Percentiles rank a stretch among this genome's conserved stretches.
phyloP scores from a whole-genome alignment of 768 basidiomycete genomes.

The Mrakia hoshinonis region DNA sequence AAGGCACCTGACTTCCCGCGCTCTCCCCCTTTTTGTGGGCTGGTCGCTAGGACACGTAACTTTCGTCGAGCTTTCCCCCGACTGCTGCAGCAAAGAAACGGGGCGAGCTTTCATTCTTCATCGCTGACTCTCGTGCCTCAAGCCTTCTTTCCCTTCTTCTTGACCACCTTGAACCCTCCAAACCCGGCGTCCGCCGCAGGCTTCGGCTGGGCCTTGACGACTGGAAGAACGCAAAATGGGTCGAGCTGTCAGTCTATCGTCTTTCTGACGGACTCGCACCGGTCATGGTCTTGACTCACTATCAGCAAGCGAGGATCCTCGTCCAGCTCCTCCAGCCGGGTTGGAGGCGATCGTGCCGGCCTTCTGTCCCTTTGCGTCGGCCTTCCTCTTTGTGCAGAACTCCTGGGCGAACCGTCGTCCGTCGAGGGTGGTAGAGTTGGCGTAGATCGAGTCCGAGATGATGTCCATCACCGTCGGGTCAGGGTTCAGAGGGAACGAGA shows the following conservation, averaged over 20 bases:
- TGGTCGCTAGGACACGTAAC: too few species aligned
- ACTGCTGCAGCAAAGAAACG: too few species aligned
- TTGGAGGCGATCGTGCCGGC: conserved; percentile 28
- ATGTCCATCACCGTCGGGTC: conserved; percentile 74
- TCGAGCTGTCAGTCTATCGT: neutral
- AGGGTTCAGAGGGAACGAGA: conserved; percentile 86
- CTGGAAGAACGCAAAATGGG: conserved; percentile 36
- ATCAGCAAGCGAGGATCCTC: conserved; percentile 31
- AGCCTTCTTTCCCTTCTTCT: conserved; percentile 57
- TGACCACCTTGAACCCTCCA: conserved; percentile 85
- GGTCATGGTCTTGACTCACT: conserved; percentile 28
- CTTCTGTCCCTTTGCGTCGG: conserved; percentile 56
- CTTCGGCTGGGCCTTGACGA: conserved; percentile 81
- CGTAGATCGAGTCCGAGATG: conserved; percentile 90
- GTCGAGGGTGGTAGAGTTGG: conserved; percentile 87
- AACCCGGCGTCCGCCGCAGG: conserved; percentile 55
- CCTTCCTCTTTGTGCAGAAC: conserved; percentile 76
- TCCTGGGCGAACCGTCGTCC: conserved; percentile 91
- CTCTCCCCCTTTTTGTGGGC: too few species aligned
- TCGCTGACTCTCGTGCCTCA: neutral
- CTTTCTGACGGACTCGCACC: neutral
- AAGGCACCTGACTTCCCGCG: too few species aligned
- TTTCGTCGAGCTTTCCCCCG: too few species aligned
- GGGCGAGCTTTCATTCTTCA: too few species aligned
- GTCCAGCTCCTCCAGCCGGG: conserved; percentile 33